Conservation (phyloP, 108 stramenopile genomes). For the Asterionellopsis glacialis region DNA sequence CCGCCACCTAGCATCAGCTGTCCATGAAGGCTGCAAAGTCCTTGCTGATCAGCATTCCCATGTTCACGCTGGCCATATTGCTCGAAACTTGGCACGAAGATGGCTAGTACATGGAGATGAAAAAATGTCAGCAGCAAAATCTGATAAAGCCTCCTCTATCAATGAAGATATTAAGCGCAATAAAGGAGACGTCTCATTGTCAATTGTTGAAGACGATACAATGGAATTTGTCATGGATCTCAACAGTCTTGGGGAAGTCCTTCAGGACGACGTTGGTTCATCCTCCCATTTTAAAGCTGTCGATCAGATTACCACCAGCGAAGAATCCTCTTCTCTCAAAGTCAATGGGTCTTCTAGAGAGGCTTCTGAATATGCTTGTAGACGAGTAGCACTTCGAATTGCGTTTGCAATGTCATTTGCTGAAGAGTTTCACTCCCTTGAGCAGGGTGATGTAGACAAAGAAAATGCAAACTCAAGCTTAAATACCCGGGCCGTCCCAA, state of each 20-base stretch:
- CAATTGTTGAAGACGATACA: slow-evolving; percentile 43
- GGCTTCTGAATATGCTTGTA: slow-evolving; percentile 39
- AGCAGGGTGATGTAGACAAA: slow-evolving; percentile 3
- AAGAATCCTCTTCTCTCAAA: slow-evolving; percentile 57
- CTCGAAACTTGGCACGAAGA: slow-evolving; percentile 40
- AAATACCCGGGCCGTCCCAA: not conserved
- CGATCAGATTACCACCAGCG: slow-evolving; percentile 33
- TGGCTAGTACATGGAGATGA: slow-evolving; percentile 74
- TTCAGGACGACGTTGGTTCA: slow-evolving; percentile 4
- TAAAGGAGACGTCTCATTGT: not conserved
- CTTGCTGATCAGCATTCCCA: slow-evolving; percentile 75
- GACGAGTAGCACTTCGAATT: slow-evolving; percentile 58
- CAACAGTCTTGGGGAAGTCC: slow-evolving; percentile 35
- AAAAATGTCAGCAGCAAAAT: slow-evolving; percentile 8
- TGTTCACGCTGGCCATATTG: slow-evolving; percentile 44
- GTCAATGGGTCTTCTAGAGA: slow-evolving; percentile 48
- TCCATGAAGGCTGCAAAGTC: slow-evolving; percentile 55
- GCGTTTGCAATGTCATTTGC: slow-evolving; percentile 79
- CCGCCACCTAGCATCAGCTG: slow-evolving; percentile 44
- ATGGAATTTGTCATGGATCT: slow-evolving; percentile 83
- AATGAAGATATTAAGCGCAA: slow-evolving; percentile 7
- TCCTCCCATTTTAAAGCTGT: not conserved
- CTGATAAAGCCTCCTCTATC: slow-evolving; percentile 1
- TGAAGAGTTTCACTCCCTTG: slow-evolving; percentile 26
- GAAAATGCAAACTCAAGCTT: not conserved